These are phyloP conservation scores for Lepiota venenata DNA, from an alignment of 768 basidiomycete genomes.

Conservation along the genomic window DNA sequence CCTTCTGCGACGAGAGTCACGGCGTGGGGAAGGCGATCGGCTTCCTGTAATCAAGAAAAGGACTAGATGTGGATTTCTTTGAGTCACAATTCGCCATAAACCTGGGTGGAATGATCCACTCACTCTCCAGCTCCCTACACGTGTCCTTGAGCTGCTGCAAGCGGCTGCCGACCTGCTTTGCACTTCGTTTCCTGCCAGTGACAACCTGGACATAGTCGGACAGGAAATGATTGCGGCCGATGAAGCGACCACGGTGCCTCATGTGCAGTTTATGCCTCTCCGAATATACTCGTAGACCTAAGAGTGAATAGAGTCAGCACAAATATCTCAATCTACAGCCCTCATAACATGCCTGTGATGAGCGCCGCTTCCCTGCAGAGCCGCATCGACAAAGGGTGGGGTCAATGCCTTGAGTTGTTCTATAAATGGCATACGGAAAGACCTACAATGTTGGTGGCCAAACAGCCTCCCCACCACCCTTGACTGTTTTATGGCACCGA, in stretches of 20 bases:
- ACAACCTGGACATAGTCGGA: conserved; percentile 66
- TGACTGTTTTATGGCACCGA: conserved; percentile 74
- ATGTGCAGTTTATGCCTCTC: conserved; percentile 63
- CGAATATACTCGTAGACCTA: conserved; percentile 63
- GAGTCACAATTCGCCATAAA: neutral
- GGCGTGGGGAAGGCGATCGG: conserved; percentile 3
- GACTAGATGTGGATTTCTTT: neutral
- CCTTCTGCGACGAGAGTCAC: neutral
- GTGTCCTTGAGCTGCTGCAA: conserved; percentile 76
- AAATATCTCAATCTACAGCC: neutral
- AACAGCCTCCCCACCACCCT: conserved; percentile 63
- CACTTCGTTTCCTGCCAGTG: conserved; percentile 64
- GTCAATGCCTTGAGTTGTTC: conserved; percentile 3
- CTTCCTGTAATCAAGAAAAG: conserved; percentile 7
- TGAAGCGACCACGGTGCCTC: conserved; percentile 64
- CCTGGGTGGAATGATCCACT: neutral
- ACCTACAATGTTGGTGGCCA: conserved; percentile 66
- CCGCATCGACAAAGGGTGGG: neutral
- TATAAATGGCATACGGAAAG: neutral
- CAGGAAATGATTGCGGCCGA: conserved; percentile 76
- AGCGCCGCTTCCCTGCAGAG: conserved; percentile 54
- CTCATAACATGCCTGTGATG: conserved; percentile 50
- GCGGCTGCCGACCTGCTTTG: conserved; percentile 79
- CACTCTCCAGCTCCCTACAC: conserved; percentile 35
- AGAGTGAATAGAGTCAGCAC: neutral